Conservation (phyloP, 495 filamentous ascomycete species). For the Tuber borchii region DNA sequence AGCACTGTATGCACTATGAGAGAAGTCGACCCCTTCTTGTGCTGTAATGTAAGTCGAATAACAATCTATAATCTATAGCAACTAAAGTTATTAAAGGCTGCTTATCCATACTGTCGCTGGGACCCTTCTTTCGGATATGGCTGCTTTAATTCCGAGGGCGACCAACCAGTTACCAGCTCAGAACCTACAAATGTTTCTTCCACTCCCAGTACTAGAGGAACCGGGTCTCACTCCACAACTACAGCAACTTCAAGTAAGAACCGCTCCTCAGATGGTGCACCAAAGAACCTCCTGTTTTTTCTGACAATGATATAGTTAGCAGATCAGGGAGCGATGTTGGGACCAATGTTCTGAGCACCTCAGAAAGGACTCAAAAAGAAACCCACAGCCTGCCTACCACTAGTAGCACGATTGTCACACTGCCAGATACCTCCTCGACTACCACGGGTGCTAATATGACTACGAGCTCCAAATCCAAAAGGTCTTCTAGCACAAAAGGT, state of each 20-base stretch:
- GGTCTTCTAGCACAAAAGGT: background rate
- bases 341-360: background rate
- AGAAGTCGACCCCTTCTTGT: background rate
- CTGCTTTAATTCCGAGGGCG: slow-evolving; percentile 17
- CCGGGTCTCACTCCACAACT: background rate
- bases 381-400: background rate
- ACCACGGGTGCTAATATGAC: background rate
- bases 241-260: background rate
- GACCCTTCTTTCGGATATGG: slow-evolving; percentile 21
- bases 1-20: slow-evolving; percentile 21
- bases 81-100: slow-evolving; percentile 17
- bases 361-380: background rate
- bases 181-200: background rate
- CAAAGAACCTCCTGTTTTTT: background rate
- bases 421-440: background rate
- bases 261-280: background rate
- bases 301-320: background rate
- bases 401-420: background rate
- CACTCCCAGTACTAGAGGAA: background rate
- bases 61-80: background rate
- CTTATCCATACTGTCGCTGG: slow-evolving; percentile 16
- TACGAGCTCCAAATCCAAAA: background rate
- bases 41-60: background rate
- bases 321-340: background rate
- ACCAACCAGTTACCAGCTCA: background rate